A percentile compares a stretch with the other conserved stretches of the same genome.
phyloP scores from a whole-genome alignment of 768 basidiomycete genomes.

The Hygrophoropsis aurantiaca region DNA sequence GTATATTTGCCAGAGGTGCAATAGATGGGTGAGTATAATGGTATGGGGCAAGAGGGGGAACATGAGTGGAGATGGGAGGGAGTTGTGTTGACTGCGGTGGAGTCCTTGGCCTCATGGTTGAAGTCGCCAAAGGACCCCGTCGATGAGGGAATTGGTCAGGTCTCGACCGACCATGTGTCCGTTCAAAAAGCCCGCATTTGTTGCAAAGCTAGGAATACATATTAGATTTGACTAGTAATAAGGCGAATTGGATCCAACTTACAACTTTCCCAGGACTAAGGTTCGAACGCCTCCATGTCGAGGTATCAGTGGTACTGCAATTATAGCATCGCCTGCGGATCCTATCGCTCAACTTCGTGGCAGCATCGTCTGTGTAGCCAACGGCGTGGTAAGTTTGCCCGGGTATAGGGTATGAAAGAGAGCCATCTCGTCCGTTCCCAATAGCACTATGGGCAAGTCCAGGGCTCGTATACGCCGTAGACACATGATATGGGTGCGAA shows the following conservation, averaged over 20 bases:
- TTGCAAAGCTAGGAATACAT: constrained; percentile 37
- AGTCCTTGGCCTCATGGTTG: constrained; percentile 49
- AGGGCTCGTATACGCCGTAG: constrained; percentile 25
- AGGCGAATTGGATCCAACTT: constrained; percentile 16
- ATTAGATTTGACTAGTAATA: not conserved
- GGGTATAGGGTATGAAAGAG: constrained; percentile 36
- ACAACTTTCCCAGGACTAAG: constrained; percentile 80
- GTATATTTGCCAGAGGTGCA: constrained; percentile 42
- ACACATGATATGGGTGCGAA: constrained; percentile 29
- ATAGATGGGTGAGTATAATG: constrained; percentile 54
- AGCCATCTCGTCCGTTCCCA: constrained; percentile 22
- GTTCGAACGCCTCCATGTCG: constrained; percentile 77
- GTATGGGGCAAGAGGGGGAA: constrained; percentile 42
- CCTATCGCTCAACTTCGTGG: constrained; percentile 76
- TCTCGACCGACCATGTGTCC: constrained; percentile 75
- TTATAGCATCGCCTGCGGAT: constrained; percentile 80
- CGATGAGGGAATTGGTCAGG: constrained; percentile 84
- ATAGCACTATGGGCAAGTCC: constrained; percentile 21
- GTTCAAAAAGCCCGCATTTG: constrained; percentile 81
- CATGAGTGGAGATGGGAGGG: constrained; percentile 44
- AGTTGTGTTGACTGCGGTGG: constrained; percentile 46
- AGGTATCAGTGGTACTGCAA: constrained; percentile 82
- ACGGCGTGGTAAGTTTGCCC: constrained; percentile 38
- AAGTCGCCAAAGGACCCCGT: constrained; percentile 62
- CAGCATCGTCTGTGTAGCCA: constrained; percentile 72